These are phyloP conservation scores for Erigeron philadelphicus DNA, from an alignment of 140 eudicot species.

Conservation along the genomic window DNA sequence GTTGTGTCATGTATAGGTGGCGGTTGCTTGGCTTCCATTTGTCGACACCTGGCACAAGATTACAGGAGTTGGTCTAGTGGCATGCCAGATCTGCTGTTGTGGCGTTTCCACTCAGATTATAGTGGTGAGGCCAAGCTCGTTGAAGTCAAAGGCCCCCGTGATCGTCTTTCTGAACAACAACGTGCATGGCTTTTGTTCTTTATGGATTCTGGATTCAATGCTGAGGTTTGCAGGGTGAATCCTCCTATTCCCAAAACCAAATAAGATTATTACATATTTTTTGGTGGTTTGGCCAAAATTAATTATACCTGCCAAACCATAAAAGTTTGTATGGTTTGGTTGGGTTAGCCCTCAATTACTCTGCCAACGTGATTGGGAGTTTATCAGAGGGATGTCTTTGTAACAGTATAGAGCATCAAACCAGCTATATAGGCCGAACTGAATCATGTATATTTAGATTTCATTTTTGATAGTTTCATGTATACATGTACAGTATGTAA, in stretches of 20 bases:
- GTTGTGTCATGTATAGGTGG: conserved; percentile 85
- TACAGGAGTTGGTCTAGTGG: conserved; percentile 92
- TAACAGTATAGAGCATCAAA: not conserved
- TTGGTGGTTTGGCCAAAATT: not conserved
- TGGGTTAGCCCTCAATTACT: not conserved
- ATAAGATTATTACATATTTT: conserved; percentile 19
- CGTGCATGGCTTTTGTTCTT: conserved; percentile 84
- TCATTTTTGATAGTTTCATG: not conserved
- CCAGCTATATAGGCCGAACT: not conserved
- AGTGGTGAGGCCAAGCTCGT: conserved; percentile 94
- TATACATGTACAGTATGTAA: not conserved
- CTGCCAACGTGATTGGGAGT: not conserved
- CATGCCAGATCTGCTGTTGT: conserved; percentile 82
- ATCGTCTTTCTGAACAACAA: conserved; percentile 90
- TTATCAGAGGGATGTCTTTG: not conserved
- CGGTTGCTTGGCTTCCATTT: conserved; percentile 58
- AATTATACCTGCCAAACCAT: not conserved
- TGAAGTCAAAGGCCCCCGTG: conserved; percentile 93
- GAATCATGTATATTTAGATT: not conserved
- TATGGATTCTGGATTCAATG: conserved; percentile 83
- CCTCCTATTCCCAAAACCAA: conserved; percentile 37
- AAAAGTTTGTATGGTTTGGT: not conserved
- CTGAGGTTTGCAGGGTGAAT: conserved; percentile 78
- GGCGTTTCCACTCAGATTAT: conserved; percentile 72
- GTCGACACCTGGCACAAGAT: conserved; percentile 84